phyloP scores from a whole-genome alignment of 2,329 filamentous ascomycete species.

The Lecanicillium sp. region DNA sequence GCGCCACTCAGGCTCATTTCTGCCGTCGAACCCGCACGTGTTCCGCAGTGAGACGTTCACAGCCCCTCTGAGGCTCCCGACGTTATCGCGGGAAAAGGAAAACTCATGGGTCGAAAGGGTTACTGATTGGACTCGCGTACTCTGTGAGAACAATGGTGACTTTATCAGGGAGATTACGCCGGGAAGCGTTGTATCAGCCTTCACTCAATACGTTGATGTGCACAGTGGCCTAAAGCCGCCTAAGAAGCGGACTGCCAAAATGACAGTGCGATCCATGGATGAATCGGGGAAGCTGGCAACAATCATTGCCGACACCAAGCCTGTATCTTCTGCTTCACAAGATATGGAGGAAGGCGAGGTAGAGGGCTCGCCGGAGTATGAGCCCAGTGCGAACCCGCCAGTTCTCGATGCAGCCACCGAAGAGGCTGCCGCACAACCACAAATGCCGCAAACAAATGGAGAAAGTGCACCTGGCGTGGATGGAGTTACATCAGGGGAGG shows the following conservation, averaged over 20 bases:
- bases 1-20: conserved; percentile 9
- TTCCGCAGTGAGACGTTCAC: conserved; percentile 13
- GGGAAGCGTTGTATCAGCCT: conserved; percentile 17
- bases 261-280: conserved; percentile 18
- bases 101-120: conserved; percentile 7
- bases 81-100: conserved; percentile 7
- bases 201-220: conserved; percentile 21
- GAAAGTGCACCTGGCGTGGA: conserved; percentile 6
- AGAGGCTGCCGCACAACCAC: conserved; percentile 7
- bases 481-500: too few relatives aligned
- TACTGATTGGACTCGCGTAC: conserved; percentile 2
- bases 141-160: conserved; percentile 16
- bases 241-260: conserved; percentile 23
- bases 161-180: conserved; percentile 16
- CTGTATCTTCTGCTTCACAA: not conserved
- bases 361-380: conserved; percentile 5
- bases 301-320: conserved; percentile 1
- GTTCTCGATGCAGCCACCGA: not conserved
- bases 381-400: conserved; percentile 6
- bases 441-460: conserved; percentile 15
- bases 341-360: conserved; percentile 2
- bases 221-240: conserved; percentile 19
- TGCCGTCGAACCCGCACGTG: conserved; percentile 15
- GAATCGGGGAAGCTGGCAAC: conserved; percentile 16
- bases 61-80: conserved; percentile 5